Conservation (phyloP, 345 rosid genomes). For the Conringia planisiliqua region DNA sequence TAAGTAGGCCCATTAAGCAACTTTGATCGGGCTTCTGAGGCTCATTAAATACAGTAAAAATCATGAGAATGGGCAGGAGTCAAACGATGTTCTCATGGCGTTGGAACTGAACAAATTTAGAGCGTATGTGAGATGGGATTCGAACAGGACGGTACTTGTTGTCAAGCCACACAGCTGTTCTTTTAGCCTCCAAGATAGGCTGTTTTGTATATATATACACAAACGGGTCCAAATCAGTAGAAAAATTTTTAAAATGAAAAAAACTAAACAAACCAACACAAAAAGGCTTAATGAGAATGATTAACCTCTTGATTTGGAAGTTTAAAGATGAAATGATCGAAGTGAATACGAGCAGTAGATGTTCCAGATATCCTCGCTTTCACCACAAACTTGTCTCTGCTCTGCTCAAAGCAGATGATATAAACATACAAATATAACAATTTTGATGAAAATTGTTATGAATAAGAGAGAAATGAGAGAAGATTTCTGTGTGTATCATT, state of each 20-base stretch:
- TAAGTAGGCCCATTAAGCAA: neutral
- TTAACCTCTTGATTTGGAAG: conserved; percentile 72
- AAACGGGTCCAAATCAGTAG: neutral
- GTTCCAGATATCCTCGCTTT: conserved; percentile 62
- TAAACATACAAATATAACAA: neutral
- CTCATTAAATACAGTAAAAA: neutral
- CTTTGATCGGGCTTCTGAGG: neutral
- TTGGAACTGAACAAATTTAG: conserved; percentile 53
- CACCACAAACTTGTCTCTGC: conserved; percentile 66
- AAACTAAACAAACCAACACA: neutral
- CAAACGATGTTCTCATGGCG: conserved; percentile 44
- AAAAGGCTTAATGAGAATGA: neutral
- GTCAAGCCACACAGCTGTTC: conserved; percentile 78
- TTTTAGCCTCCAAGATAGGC: conserved; percentile 85
- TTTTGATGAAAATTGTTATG: too few relatives aligned
- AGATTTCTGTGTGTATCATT: too few relatives aligned
- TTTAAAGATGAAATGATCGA: conserved; percentile 69
- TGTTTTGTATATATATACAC: conserved; percentile 19
- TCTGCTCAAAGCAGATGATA: conserved; percentile 39
- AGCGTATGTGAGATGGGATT: conserved; percentile 59
- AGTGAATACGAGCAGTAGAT: conserved; percentile 70
- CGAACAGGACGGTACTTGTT: conserved; percentile 72
- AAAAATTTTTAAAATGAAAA: neutral
- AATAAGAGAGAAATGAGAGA: too few relatives aligned
- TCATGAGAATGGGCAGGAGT: neutral